Evolutionary conservation across 2,329 filamentous ascomycete genomes (phyloP), one percentile per base, ranked within the genome.

Genomic region (Pyricularia grisea): DNA sequence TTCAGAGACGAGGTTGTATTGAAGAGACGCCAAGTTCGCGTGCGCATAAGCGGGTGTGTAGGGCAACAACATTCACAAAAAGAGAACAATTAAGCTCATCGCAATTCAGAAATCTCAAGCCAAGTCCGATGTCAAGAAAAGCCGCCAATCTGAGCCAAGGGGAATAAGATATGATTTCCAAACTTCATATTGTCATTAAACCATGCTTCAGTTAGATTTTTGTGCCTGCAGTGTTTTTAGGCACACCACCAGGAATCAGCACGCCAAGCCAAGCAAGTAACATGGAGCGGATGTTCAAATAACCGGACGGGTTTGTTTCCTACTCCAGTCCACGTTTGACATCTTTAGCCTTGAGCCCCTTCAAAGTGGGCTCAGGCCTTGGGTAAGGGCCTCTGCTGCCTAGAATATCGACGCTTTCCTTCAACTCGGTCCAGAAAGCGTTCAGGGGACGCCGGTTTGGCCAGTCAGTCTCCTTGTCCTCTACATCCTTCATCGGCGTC

Each of bases 381-480:
- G 79, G 77, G 74, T 87, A 85, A 1, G 77, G 71, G 1, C 89
- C 87, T 70, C 93, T 85, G 2, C 93, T 94, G 67, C 90, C 92
- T 36, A 99, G 81, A 42, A 93, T 90, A 77, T 99, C 92, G 2
- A 97, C 94, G 31, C 93, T 88, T 67, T 90, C 84, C 79, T 93
- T 92, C 78, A 97, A 82, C 67, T 84, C 84, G 74, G 92, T 82
- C 95, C 95, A 99, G 82, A 93, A 94, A 73, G 95, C 92, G 68
- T 88, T 81, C 80, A 88, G 92, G 65, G 95, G 94, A 67, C 95
- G 85, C 67, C 95, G 85, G 78, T 96, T 93, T 72, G 89, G 87
- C 95, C 95, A 99, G 81, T 99, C 94, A 4, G 95, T 98, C 75
- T 94, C 92, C 28, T 88, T 87, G 73, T 88, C 87, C 82, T 98